A percentile compares a stretch with the other conserved stretches of the same genome.
phyloP scores from a whole-genome alignment of 805 yeast species.

The Brettanomyces custersianus region DNA sequence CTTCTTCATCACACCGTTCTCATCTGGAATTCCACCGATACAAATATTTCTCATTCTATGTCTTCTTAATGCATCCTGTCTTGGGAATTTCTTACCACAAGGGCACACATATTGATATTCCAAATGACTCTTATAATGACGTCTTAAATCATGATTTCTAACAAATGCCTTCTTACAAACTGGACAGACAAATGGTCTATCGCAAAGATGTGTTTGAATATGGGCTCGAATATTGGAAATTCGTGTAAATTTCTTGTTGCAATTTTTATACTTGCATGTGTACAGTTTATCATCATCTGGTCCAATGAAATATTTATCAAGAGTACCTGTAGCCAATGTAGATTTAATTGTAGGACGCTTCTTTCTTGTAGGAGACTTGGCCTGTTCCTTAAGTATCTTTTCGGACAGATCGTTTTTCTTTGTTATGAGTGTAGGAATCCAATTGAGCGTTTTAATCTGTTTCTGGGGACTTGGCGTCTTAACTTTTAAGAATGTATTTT shows the following conservation, averaged over 20 bases:
- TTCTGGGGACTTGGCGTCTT: slow-evolving; percentile 24
- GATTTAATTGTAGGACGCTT: slow-evolving; percentile 47
- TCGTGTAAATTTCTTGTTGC: slow-evolving; percentile 79
- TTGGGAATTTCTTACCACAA: slow-evolving; percentile 89
- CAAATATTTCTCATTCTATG: slow-evolving; percentile 79
- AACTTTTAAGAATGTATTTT: slow-evolving; percentile 12
- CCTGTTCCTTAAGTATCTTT: slow-evolving; percentile 26
- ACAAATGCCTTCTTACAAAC: slow-evolving; percentile 82
- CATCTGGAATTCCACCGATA: slow-evolving; percentile 51
- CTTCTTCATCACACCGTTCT: slow-evolving; percentile 17
- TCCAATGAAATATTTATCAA: slow-evolving; percentile 76
- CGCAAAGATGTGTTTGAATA: slow-evolving; percentile 92
- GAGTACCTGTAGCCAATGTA: slow-evolving; percentile 79
- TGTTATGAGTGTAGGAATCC: slow-evolving; percentile 28
- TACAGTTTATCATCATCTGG: slow-evolving; percentile 66
- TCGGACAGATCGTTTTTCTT: slow-evolving; percentile 21
- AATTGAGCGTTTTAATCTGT: slow-evolving; percentile 20
- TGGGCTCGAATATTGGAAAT: slow-evolving; percentile 91
- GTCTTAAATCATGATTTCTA: slow-evolving; percentile 85
- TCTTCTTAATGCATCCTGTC: slow-evolving; percentile 80
- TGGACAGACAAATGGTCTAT: slow-evolving; percentile 80
- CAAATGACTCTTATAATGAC: slow-evolving; percentile 83
- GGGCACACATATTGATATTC: slow-evolving; percentile 68
- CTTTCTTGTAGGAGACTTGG: slow-evolving; percentile 37
- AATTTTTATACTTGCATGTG: slow-evolving; percentile 55